Conservation (phyloP, 2,329 filamentous ascomycete genomes). For the Fusarium mexicanum region DNA sequence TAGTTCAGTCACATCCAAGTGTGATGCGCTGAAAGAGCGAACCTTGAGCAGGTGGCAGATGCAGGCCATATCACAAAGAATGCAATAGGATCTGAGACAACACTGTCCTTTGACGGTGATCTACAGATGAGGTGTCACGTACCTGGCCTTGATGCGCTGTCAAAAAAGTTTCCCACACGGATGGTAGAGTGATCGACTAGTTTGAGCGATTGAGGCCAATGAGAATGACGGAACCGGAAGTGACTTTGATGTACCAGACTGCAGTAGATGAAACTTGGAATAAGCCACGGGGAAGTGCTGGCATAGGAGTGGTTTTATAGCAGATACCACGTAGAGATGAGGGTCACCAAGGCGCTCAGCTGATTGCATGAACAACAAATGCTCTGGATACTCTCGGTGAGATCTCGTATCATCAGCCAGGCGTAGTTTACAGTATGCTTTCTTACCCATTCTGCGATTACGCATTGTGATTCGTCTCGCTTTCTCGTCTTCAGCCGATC, state of each 20-base stretch:
- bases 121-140: background rate
- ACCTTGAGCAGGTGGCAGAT: background rate
- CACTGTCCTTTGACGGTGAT: background rate
- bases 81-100: slow-evolving; percentile 25
- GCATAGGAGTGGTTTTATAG: background rate
- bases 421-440: background rate
- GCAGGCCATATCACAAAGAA: background rate
- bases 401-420: background rate
- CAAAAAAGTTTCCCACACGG: slow-evolving; percentile 2
- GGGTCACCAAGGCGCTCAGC: background rate
- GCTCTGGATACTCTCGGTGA: background rate
- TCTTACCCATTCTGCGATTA: background rate
- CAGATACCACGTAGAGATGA: background rate
- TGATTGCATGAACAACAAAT: background rate
- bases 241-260: background rate
- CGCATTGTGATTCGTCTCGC: background rate
- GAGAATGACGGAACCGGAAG: background rate
- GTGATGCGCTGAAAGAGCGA: slow-evolving; percentile 2
- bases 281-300: background rate
- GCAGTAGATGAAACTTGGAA: background rate
- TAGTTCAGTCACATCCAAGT: background rate
- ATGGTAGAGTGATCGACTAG: slow-evolving; percentile 26
- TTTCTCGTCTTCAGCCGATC: background rate
- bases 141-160: slow-evolving; percentile 22
- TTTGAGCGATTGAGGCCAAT: slow-evolving; percentile 8